Percentiles rank a stretch among this genome's conserved stretches.
These are phyloP conservation scores for Calocera cornea DNA, from an alignment of 768 basidiomycete genomes.

Conservation along the genomic window DNA sequence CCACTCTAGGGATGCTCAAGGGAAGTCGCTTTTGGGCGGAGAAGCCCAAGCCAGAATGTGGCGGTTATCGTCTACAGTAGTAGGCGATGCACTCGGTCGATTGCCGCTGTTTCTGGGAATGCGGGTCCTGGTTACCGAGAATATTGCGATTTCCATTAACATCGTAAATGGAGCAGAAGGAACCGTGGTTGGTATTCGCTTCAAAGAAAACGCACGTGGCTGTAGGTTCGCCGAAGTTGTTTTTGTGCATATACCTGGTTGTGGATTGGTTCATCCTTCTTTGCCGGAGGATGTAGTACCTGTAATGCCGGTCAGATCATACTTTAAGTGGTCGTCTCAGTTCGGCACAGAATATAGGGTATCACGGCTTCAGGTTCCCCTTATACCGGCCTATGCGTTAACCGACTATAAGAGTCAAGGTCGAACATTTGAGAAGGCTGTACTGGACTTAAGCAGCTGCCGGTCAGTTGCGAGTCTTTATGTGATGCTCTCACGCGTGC, in stretches of 20 bases:
- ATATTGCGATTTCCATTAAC: neutral
- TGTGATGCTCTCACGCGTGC: slow-evolving; percentile 7
- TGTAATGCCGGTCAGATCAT: no score
- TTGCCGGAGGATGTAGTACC: no score
- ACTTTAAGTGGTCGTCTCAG: no score
- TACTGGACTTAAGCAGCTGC: neutral
- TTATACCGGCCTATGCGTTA: slow-evolving; percentile 7
- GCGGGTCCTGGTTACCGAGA: slow-evolving; percentile 5
- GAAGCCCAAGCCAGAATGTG: neutral
- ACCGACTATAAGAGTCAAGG: slow-evolving; percentile 9
- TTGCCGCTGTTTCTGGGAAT: neutral
- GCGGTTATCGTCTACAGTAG: neutral
- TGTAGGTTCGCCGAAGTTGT: neutral
- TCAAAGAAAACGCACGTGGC: neutral
- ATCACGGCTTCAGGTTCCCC: neutral
- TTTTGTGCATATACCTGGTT: neutral
- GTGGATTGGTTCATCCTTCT: no score
- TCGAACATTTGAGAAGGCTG: neutral
- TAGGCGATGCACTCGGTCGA: neutral
- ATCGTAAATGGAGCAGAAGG: slow-evolving; percentile 4
- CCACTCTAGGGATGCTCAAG: neutral
- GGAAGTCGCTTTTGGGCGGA: neutral
- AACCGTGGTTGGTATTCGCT: neutral
- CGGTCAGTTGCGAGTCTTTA: neutral
- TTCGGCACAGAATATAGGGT: no score